Percentiles rank a stretch among this genome's conserved stretches.
Evolutionary conservation across 768 basidiomycete species (phyloP).

Genomic region (Leucosporidium yakuticum): DNA sequence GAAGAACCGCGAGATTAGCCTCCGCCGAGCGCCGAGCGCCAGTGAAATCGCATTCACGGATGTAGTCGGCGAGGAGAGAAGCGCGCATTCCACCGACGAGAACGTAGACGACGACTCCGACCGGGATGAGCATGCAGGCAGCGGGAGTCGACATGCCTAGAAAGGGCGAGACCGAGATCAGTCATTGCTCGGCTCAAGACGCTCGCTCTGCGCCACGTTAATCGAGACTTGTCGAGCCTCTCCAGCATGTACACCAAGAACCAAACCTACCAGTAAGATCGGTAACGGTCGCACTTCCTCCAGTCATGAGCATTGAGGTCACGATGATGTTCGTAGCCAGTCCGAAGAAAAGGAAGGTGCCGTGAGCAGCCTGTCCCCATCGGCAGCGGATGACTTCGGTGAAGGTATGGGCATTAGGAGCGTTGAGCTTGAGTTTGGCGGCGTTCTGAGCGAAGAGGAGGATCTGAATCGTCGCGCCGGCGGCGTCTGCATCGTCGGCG

Average conservation of each 20-base stretch:
- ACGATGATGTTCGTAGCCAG: constrained; percentile 69
- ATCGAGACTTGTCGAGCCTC: too few relatives aligned
- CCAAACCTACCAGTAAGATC: constrained; percentile 61
- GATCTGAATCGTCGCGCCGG: constrained; percentile 69
- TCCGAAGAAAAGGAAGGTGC: constrained; percentile 77
- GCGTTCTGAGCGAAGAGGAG: constrained; percentile 70
- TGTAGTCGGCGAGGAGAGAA: background rate
- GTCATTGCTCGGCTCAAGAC: too few relatives aligned
- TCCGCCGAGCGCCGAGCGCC: background rate
- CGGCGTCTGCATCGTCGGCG: constrained; percentile 19
- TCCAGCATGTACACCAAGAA: too few relatives aligned
- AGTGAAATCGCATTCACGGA: background rate
- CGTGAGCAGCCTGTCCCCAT: constrained; percentile 76
- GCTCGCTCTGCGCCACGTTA: too few relatives aligned
- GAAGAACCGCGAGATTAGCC: background rate
- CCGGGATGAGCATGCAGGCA: constrained; percentile 1
- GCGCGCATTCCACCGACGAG: constrained; percentile 42
- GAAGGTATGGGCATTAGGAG: constrained; percentile 49
- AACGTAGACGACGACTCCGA: constrained; percentile 34
- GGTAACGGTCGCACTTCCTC: constrained; percentile 69
- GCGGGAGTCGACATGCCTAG: constrained; percentile 54
- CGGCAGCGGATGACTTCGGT: constrained; percentile 62
- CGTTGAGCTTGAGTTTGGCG: constrained; percentile 87
- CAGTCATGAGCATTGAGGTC: constrained; percentile 39
- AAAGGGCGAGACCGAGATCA: too few relatives aligned